Conservation (phyloP, 2,329 filamentous ascomycete species). For the Thelonectria rubi region DNA sequence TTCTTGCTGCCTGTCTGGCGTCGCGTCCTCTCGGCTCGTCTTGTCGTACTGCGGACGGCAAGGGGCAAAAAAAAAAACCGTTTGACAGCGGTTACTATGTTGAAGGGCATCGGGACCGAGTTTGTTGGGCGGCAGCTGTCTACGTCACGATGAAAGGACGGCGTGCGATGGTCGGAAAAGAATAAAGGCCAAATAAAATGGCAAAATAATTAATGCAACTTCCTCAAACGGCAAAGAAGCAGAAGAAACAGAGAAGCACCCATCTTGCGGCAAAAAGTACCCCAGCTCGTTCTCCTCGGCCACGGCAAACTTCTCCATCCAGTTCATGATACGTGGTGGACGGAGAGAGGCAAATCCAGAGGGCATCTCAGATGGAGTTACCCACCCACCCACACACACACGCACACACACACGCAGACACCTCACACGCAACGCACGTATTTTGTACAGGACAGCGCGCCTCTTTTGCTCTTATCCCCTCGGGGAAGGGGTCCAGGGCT, state of each 20-base stretch:
- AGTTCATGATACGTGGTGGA: constrained; percentile 3
- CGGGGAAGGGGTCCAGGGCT: too few species aligned
- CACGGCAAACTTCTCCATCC: neutral
- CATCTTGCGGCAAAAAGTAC: too few species aligned
- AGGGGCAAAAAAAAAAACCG: neutral
- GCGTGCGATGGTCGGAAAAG: too few species aligned
- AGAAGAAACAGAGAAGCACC: too few species aligned
- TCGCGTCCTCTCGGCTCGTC: neutral
- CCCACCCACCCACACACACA: neutral
- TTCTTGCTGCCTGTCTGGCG: too few species aligned
- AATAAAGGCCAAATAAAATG: neutral
- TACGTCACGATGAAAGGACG: neutral
- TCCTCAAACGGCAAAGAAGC: too few species aligned
- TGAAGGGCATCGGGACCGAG: too few species aligned
- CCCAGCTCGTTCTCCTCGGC: neutral
- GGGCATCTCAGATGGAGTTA: neutral
- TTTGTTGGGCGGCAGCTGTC: neutral
- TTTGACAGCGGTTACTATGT: constrained; percentile 5
- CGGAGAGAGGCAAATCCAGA: neutral
- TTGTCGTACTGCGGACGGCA: constrained; percentile 1
- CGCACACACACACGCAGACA: neutral
- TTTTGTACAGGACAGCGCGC: too few species aligned
- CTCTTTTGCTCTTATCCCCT: too few species aligned
- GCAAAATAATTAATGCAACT: too few species aligned
- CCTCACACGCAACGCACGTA: neutral